A percentile compares a stretch with the other conserved stretches of the same genome.
Evolutionary conservation across 805 yeast genomes (phyloP).

Genomic region (Yamadazyma sp.): DNA sequence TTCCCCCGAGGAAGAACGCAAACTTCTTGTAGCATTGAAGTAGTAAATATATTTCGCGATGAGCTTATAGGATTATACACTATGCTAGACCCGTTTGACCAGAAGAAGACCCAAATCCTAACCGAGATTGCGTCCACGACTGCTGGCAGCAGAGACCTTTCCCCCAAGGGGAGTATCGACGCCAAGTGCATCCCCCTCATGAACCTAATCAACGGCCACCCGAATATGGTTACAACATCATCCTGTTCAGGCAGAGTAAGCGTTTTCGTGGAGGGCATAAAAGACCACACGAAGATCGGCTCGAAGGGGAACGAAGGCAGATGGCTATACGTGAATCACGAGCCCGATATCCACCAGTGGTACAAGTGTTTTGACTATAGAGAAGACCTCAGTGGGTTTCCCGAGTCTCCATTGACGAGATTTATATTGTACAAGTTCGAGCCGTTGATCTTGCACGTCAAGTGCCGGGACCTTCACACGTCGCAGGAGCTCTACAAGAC

Average conservation of each 20-base stretch:
- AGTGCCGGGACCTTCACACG: conserved; percentile 58
- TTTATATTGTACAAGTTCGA: conserved; percentile 76
- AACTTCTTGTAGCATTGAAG: conserved; percentile 59
- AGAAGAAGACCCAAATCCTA: conserved; percentile 58
- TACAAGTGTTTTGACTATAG: conserved; percentile 30
- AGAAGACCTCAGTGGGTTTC: conserved; percentile 12
- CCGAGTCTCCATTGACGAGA: conserved; percentile 34
- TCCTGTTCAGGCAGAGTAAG: conserved; percentile 88
- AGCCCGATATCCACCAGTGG: conserved; percentile 54
- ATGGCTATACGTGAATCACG: conserved; percentile 82
- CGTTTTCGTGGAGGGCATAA: conserved; percentile 75
- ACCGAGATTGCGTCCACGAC: conserved; percentile 49
- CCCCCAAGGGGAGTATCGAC: conserved; percentile 90
- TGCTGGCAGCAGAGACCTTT: conserved; percentile 54
- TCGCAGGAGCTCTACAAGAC: conserved; percentile 65
- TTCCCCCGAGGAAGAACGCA: conserved; percentile 68
- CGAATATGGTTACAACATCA: conserved; percentile 79
- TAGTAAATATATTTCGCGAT: conserved; percentile 15
- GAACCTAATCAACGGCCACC: conserved; percentile 57
- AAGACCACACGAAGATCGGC: conserved; percentile 52
- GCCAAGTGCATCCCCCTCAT: conserved; percentile 71
- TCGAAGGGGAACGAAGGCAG: conserved; percentile 84
- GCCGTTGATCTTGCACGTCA: conserved; percentile 81
- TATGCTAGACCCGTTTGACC: conserved; percentile 59
- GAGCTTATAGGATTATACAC: conserved; percentile 1